These are phyloP conservation scores for Erysimum cheiranthoides DNA, from an alignment of 345 rosid species.

Conservation along the genomic window DNA sequence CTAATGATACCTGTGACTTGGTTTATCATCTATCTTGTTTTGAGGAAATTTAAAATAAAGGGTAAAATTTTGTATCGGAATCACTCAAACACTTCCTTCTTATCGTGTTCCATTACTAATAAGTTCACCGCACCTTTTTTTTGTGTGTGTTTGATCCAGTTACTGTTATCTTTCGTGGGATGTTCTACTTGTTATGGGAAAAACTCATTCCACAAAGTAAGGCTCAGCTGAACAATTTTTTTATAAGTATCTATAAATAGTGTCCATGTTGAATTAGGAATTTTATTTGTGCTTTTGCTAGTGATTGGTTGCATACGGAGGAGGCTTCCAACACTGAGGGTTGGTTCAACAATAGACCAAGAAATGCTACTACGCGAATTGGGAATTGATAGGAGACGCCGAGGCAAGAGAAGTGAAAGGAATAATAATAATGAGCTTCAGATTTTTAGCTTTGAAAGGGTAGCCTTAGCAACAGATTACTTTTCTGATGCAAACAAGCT, in stretches of 20 bases:
- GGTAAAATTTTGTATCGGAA: conserved; percentile 6
- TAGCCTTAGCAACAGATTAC: conserved; percentile 51
- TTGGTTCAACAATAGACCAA: conserved; percentile 37
- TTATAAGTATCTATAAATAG: background rate
- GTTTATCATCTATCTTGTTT: conserved; percentile 27
- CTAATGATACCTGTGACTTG: conserved; percentile 34
- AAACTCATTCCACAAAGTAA: conserved; percentile 40
- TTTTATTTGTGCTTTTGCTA: conserved; percentile 14
- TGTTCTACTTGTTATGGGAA: conserved; percentile 28
- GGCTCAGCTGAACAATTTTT: conserved; percentile 8
- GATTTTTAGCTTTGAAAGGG: conserved; percentile 49
- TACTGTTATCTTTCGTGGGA: conserved; percentile 8
- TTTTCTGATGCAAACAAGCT: conserved; percentile 52
- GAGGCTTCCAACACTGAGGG: conserved; percentile 24
- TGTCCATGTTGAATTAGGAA: background rate
- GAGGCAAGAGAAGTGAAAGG: conserved; percentile 19
- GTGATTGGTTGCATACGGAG: conserved; percentile 31
- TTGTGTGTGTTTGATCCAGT: conserved; percentile 34
- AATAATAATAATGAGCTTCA: conserved; percentile 48
- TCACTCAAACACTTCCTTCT: background rate
- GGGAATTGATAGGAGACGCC: conserved; percentile 42
- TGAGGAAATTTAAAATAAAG: conserved; percentile 35
- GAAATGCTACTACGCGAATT: conserved; percentile 44
- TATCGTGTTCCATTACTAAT: conserved; percentile 18
- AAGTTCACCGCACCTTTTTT: background rate